These are phyloP conservation scores for Escovopsis sp. DNA, from an alignment of 2,329 filamentous ascomycete species.

Conservation along the genomic window DNA sequence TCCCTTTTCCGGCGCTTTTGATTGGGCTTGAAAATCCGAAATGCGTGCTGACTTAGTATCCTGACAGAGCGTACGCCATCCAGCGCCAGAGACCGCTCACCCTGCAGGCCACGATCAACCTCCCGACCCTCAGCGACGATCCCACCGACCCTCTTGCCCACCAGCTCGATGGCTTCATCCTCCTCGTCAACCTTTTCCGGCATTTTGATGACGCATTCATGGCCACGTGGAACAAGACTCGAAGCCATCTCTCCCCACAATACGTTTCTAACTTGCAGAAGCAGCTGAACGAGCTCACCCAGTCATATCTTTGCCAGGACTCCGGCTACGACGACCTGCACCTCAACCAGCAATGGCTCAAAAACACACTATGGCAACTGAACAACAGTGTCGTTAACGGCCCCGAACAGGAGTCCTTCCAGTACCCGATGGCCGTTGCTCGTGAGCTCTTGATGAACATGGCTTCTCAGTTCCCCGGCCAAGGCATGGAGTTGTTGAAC, in stretches of 20 bases:
- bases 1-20: neutral
- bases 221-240: conserved; percentile 51
- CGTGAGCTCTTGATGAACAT: conserved; percentile 49
- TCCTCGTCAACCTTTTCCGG: conserved; percentile 47
- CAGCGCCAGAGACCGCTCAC: conserved; percentile 56
- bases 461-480: conserved; percentile 55
- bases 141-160: conserved; percentile 38
- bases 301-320: conserved; percentile 37
- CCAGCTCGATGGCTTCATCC: conserved; percentile 41
- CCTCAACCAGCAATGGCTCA: conserved; percentile 50
- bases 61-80: conserved; percentile 48
- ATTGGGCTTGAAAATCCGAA: neutral
- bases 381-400: conserved; percentile 34
- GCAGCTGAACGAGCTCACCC: conserved; percentile 42
- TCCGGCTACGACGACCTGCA: conserved; percentile 39
- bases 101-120: conserved; percentile 52
- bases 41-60: neutral
- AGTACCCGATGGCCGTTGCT: conserved; percentile 48
- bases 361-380: conserved; percentile 49
- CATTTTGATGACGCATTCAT: conserved; percentile 53
- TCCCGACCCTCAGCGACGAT: conserved; percentile 49
- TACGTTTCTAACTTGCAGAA: conserved; percentile 47
- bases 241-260: conserved; percentile 38
- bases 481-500: conserved; percentile 61
- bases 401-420: conserved; percentile 38